These are phyloP conservation scores for Ganoderma multipileum DNA, from an alignment of 1,284 basidiomycete species.

Conservation along the genomic window DNA sequence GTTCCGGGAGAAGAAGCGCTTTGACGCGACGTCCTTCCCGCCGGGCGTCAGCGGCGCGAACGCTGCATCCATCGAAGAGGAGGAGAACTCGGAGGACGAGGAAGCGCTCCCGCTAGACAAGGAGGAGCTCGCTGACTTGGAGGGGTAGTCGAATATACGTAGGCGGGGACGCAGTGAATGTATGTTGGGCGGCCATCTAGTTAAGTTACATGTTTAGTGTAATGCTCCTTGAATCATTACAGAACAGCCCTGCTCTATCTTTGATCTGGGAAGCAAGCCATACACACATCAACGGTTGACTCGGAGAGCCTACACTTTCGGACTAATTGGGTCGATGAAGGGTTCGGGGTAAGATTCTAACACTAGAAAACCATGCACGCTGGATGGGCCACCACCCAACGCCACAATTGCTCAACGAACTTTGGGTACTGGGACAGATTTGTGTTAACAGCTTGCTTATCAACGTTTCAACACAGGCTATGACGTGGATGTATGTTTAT, in stretches of 20 bases:
- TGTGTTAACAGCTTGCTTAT: background rate
- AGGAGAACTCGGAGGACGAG: slow-evolving; percentile 58
- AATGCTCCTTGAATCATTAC: background rate
- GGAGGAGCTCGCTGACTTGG: slow-evolving; percentile 69
- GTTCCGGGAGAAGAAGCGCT: slow-evolving; percentile 70
- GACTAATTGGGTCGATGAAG: too few species aligned
- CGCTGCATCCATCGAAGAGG: slow-evolving; percentile 50
- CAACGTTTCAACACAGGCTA: background rate
- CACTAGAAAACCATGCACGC: too few species aligned
- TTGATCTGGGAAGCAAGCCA: background rate
- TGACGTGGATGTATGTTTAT: background rate
- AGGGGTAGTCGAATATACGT: slow-evolving; percentile 62
- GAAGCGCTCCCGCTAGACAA: slow-evolving; percentile 56
- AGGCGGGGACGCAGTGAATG: background rate
- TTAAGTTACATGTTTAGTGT: background rate
- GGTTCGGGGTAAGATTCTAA: too few species aligned
- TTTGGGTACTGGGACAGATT: background rate
- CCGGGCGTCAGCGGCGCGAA: slow-evolving; percentile 40
- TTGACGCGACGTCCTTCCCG: slow-evolving; percentile 66
- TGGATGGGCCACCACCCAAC: too few species aligned
- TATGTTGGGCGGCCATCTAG: background rate
- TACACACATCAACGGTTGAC: background rate
- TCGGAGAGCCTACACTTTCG: too few species aligned
- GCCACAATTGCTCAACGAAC: too few species aligned
- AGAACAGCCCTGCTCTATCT: background rate